phyloP scores from a whole-genome alignment of 2,329 filamentous ascomycete genomes.

The Plectosphaerella cucumerina region DNA sequence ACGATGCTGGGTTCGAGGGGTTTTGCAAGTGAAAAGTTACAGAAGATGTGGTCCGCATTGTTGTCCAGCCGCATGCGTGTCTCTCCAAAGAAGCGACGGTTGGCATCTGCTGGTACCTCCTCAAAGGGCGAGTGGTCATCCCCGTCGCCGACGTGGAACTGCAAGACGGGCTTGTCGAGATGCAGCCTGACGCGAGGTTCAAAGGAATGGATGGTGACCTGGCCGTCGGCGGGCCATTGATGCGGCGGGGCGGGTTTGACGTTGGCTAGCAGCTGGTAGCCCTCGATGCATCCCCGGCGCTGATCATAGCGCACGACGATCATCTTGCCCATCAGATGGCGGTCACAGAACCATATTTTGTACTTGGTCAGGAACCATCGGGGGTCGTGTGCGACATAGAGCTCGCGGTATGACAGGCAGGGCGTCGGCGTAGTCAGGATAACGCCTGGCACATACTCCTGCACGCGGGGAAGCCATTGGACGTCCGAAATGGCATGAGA shows the following conservation, averaged over 20 bases:
- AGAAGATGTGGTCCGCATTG: conserved; percentile 49
- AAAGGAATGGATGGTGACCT: conserved; percentile 70
- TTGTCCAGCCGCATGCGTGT: conserved; percentile 48
- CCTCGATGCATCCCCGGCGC: conserved; percentile 71
- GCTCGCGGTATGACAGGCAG: conserved; percentile 60
- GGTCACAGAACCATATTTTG: conserved; percentile 84
- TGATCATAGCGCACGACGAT: conserved; percentile 75
- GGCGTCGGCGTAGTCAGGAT: conserved; percentile 51
- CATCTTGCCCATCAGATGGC: conserved; percentile 67
- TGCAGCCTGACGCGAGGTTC: conserved; percentile 67
- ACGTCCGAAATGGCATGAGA: conserved; percentile 60
- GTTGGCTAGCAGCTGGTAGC: conserved; percentile 69
- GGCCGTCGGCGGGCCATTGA: conserved; percentile 60
- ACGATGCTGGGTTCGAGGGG: conserved; percentile 34
- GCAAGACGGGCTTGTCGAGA: conserved; percentile 67
- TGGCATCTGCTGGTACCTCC: background rate
- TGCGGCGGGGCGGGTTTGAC: conserved; percentile 45
- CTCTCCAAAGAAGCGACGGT: conserved; percentile 42
- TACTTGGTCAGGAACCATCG: conserved; percentile 80
- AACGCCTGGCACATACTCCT: conserved; percentile 59
- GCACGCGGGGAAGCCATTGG: conserved; percentile 68
- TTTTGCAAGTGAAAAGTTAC: conserved; percentile 64
- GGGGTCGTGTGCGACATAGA: conserved; percentile 71
- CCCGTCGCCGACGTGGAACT: conserved; percentile 35
- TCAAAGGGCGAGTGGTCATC: background rate